Base-by-base conservation (phyloP, 1,284 basidiomycete genomes). In the Stygiomarasmius scandens region DNA sequence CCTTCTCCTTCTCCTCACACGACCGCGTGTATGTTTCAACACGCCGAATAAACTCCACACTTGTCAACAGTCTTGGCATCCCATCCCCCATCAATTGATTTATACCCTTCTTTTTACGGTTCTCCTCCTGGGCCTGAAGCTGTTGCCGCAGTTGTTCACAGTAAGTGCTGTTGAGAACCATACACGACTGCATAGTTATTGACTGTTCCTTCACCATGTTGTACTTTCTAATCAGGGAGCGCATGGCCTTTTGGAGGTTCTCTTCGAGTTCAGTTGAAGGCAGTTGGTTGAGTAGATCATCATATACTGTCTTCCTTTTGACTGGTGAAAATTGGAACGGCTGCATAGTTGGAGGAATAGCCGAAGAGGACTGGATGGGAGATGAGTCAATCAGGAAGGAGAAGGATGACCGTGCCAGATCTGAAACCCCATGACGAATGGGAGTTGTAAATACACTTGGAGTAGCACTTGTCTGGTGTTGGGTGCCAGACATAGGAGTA, bases 81-180 rank as follows among this genome's bases (percentile, higher is more conserved):
- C 48, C 32, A 55, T 49, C 34, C 6, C 48, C 44, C 44, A 48
- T 46, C n/a, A 54, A 25, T 22, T 20, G 41, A 10, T 25, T 27
- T n/a, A 25, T 46, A 2, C 44, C 25, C 44, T 54, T 48, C 32
- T 44, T 45, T 24, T 34, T 44, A 16, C 25, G 24, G 10, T 47
- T 48, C 25, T 41, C 32, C 38, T 48, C 54, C 41, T 20, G 44
- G 29, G 24, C 43, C 29, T 23, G 43, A 27, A 52, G 38, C 25
- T 44, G 51, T n/a, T 44, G n/a, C 14, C n/a, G 44, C 3, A 54
- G 44, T 4, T 11, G 22, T 32, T 46, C n/a, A 32, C 52, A 54
- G 25, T 54, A 47, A n/a, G 52, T 24, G 14, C 43, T 43, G 20
- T 54, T 54, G n/a, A 54, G 24, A 9, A 54, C 32, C 22, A 27